phyloP scores from a whole-genome alignment of 1,139 yeast genomes.

The Blastobotrys petasosporus region DNA sequence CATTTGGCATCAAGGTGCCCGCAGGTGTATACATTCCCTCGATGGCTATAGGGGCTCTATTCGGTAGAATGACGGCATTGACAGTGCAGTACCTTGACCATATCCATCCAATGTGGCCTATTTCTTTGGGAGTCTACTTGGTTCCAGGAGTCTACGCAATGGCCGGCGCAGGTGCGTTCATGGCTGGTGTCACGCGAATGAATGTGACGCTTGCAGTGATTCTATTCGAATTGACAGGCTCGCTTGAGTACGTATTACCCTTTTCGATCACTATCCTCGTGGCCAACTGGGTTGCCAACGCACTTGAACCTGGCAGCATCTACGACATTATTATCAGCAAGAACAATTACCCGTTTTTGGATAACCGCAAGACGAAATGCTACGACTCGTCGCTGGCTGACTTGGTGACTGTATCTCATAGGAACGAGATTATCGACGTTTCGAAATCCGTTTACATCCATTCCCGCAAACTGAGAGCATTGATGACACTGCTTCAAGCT shows the following conservation, averaged over 20 bases:
- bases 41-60: slow-evolving; percentile 62
- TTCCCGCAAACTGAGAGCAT: slow-evolving; percentile 33
- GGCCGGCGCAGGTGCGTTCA: slow-evolving; percentile 62
- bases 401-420: slow-evolving; percentile 34
- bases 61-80: slow-evolving; percentile 52
- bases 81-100: slow-evolving; percentile 40
- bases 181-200: slow-evolving; percentile 67
- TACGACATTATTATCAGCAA: slow-evolving; percentile 47
- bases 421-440: slow-evolving; percentile 35
- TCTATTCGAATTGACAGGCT: slow-evolving; percentile 54
- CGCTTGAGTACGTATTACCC: slow-evolving; percentile 55
- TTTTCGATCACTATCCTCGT: slow-evolving; percentile 53
- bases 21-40: slow-evolving; percentile 66
- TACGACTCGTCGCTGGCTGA: slow-evolving; percentile 42
- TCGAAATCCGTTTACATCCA: slow-evolving; percentile 38
- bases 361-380: slow-evolving; percentile 33
- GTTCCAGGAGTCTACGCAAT: slow-evolving; percentile 57
- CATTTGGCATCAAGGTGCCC: slow-evolving; percentile 60
- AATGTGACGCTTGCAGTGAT: slow-evolving; percentile 57
- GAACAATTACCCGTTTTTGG: slow-evolving; percentile 54
- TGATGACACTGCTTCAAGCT: slow-evolving; percentile 37
- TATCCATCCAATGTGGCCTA: slow-evolving; percentile 14
- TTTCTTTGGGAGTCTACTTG: slow-evolving; percentile 21
- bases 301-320: slow-evolving; percentile 48
- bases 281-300: slow-evolving; percentile 53